These are phyloP conservation scores for Fraxinus dipetala DNA, from an alignment of 305 asterid species.

Conservation along the genomic window DNA sequence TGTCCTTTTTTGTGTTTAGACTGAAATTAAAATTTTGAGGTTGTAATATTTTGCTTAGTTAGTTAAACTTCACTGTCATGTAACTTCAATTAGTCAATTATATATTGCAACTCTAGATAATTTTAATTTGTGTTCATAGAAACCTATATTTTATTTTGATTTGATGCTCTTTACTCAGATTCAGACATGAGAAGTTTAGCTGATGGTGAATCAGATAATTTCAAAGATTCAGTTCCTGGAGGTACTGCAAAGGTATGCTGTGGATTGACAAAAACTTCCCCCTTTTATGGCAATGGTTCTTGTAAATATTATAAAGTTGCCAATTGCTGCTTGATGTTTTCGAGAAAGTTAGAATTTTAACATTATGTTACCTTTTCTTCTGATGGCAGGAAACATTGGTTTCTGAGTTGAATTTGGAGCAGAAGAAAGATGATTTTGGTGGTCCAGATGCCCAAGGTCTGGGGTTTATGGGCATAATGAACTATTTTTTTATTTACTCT, in stretches of 20 bases:
- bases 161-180: constrained; percentile 32
- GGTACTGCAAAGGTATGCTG: constrained; percentile 36
- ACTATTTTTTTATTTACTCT: background rate
- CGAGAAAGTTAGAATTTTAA: background rate
- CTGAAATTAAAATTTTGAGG: background rate
- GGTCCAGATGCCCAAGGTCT: constrained; percentile 37
- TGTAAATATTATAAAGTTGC: background rate
- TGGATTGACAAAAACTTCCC: background rate
- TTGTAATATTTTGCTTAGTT: background rate
- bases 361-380: constrained; percentile 20
- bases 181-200: constrained; percentile 54
- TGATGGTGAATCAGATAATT: constrained; percentile 41
- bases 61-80: background rate
- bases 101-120: background rate
- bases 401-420: constrained; percentile 30
- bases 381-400: constrained; percentile 37
- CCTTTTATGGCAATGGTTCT: background rate
- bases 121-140: background rate
- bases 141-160: background rate
- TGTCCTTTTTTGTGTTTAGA: background rate
- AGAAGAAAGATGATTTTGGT: constrained; percentile 26
- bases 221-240: constrained; percentile 35
- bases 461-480: constrained; percentile 6
- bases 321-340: background rate
- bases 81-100: background rate